Percentiles rank a stretch among this genome's conserved stretches.
phyloP scores from a whole-genome alignment of 1,139 yeast species.

The Suhomyces panamericanus region DNA sequence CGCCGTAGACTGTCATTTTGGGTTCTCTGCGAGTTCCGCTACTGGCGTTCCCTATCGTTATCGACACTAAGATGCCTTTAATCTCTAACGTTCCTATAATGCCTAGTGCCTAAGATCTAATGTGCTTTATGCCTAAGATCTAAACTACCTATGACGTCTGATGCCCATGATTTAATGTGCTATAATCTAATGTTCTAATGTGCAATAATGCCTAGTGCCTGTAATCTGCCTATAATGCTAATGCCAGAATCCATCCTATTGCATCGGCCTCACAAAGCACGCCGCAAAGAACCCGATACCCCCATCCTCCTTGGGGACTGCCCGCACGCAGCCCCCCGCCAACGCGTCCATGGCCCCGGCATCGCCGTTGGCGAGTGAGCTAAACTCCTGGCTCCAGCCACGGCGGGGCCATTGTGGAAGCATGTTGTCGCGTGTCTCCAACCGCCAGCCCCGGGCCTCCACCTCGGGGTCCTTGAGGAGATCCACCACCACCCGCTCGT shows the following conservation, averaged over 20 bases:
- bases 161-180: no score
- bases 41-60: background rate
- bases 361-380: conserved; percentile 45
- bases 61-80: background rate
- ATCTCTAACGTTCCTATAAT: no score
- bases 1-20: background rate
- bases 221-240: no score
- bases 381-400: conserved; percentile 70
- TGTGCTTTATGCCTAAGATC: background rate
- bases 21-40: background rate
- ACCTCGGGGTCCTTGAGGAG: conserved; percentile 65
- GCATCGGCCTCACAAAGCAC: conserved; percentile 47
- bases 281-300: conserved; percentile 98
- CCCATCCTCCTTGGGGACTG: conserved; percentile 84
- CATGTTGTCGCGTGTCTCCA: conserved; percentile 62
- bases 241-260: no score
- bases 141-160: no score
- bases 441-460: conserved; percentile 67
- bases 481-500: conserved; percentile 85
- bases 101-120: no score
- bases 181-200: no score
- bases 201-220: no score
- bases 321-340: conserved; percentile 87
- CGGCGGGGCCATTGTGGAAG: conserved; percentile 85
- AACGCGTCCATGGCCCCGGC: conserved; percentile 46